These are phyloP conservation scores for Ambrosia hybrid DNA, from an alignment of 140 eudicot genomes.

Conservation along the genomic window DNA sequence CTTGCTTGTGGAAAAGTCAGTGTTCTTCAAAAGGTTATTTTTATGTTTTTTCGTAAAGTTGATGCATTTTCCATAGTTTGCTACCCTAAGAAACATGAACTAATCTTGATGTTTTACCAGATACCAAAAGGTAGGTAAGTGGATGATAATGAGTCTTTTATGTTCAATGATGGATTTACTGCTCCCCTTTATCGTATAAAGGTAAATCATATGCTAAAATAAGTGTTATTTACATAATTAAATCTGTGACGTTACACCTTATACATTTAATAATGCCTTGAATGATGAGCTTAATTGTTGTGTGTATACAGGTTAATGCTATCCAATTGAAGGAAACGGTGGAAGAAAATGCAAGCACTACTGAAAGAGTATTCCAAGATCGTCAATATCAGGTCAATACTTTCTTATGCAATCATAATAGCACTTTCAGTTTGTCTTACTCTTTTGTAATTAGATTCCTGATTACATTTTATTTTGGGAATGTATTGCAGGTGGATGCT, in stretches of 20 bases:
- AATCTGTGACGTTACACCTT: conserved; percentile 7
- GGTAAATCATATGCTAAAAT: no score
- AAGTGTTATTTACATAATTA: not conserved
- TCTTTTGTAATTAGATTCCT: conserved; percentile 1
- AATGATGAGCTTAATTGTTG: not conserved
- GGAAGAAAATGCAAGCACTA: conserved; percentile 94
- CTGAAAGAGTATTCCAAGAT: conserved; percentile 95
- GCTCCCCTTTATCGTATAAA: no score
- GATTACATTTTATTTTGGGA: not conserved
- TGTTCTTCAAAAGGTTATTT: no score
- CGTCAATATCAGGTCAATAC: conserved; percentile 86
- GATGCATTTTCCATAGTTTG: no score
- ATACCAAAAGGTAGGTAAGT: no score
- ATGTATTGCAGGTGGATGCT: conserved; percentile 78
- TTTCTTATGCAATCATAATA: conserved; percentile 1
- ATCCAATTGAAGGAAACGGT: conserved; percentile 98
- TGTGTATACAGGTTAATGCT: conserved; percentile 78
- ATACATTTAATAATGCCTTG: conserved; percentile 5
- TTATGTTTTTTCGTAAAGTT: no score
- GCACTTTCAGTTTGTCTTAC: conserved; percentile 5
- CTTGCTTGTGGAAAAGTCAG: no score
- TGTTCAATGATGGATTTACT: no score
- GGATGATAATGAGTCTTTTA: no score
- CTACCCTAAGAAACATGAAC: no score
- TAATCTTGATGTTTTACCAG: no score